These are phyloP conservation scores for Torulaspora quercuum DNA, from an alignment of 805 yeast species.

Conservation along the genomic window DNA sequence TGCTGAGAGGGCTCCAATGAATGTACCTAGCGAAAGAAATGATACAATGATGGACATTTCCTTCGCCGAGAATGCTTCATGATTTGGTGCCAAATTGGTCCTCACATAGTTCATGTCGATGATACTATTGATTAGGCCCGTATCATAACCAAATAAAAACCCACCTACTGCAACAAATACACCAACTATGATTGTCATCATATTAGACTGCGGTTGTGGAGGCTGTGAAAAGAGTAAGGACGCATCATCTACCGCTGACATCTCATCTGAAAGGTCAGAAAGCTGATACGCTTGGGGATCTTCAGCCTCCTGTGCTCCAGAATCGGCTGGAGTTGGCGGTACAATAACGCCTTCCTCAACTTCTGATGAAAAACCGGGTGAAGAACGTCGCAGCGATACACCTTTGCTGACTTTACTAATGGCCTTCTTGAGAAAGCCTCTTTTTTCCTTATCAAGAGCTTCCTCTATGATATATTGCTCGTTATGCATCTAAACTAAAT, in stretches of 20 bases:
- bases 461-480: constrained; percentile 9
- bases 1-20: constrained; percentile 59
- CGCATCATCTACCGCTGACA: constrained; percentile 17
- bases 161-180: constrained; percentile 88
- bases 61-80: constrained; percentile 48
- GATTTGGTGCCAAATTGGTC: constrained; percentile 49
- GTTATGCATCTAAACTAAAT: constrained; percentile 9
- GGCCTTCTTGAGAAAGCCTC: constrained; percentile 15
- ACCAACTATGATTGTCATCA: constrained; percentile 71
- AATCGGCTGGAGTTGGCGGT: not conserved
- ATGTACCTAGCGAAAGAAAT: constrained; percentile 77
- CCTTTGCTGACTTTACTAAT: constrained; percentile 13
- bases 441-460: constrained; percentile 11
- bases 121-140: constrained; percentile 78
- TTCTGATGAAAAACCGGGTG: constrained; percentile 6
- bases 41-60: constrained; percentile 74
- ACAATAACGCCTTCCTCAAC: constrained; percentile 6
- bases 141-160: constrained; percentile 83
- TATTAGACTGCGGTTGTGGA: constrained; percentile 46
- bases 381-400: constrained; percentile 14
- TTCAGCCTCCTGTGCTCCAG: constrained; percentile 4
- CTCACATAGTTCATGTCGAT: constrained; percentile 71
- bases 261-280: constrained; percentile 8
- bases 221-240: constrained; percentile 29
- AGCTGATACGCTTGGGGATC: constrained; percentile 6